phyloP scores from a whole-genome alignment of 1,284 basidiomycete genomes.

The Blastosporella zonata region DNA sequence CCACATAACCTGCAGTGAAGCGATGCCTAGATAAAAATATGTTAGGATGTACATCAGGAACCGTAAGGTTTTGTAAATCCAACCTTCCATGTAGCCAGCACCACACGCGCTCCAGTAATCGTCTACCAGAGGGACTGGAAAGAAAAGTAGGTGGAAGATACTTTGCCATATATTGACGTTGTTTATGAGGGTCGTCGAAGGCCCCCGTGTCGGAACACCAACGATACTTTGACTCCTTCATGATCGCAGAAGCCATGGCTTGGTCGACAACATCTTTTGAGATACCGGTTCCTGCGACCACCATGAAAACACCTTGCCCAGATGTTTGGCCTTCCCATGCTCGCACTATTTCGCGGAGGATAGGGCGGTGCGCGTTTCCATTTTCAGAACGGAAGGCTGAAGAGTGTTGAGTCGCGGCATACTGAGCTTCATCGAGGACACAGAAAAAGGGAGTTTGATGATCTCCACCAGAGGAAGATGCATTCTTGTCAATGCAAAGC shows the following conservation, averaged over 20 bases:
- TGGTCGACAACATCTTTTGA: constrained; percentile 41
- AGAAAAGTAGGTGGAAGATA: constrained; percentile 32
- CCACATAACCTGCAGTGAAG: constrained; percentile 37
- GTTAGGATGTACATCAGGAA: neutral
- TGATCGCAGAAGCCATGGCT: constrained; percentile 39
- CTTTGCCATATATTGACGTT: constrained; percentile 31
- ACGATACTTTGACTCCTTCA: constrained; percentile 40
- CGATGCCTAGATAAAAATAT: constrained; percentile 29
- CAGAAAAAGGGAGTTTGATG: constrained; percentile 35
- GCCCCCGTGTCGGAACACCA: constrained; percentile 41
- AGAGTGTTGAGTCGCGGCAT: constrained; percentile 34
- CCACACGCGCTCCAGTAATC: constrained; percentile 33
- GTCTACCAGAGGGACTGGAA: constrained; percentile 24
- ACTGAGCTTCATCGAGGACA: constrained; percentile 41
- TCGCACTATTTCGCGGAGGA: constrained; percentile 38
- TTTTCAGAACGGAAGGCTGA: constrained; percentile 35
- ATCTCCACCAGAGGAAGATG: constrained; percentile 6
- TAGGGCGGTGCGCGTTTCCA: constrained; percentile 31
- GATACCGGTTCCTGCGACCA: constrained; percentile 41
- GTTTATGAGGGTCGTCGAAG: constrained; percentile 30
- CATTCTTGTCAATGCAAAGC: constrained; percentile 19
- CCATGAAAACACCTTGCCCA: constrained; percentile 37
- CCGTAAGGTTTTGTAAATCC: neutral
- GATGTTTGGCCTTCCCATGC: constrained; percentile 34
- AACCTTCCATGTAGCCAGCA: constrained; percentile 41